Evolutionary conservation across 352 stramenopile genomes (phyloP).

Genomic region (Phytophthora idaei): DNA sequence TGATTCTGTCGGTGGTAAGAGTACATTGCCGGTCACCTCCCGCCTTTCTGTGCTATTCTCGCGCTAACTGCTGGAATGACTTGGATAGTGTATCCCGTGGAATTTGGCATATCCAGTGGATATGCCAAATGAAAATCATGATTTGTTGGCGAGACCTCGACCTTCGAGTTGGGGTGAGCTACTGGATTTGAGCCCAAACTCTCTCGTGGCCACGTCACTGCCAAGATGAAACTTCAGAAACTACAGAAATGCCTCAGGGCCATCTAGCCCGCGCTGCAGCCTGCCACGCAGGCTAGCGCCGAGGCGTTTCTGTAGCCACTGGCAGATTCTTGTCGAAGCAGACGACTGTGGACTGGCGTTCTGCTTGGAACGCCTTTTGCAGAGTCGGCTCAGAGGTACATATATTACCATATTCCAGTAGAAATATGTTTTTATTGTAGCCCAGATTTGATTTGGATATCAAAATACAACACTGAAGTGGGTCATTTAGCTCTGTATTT

Average conservation of each 20-base stretch:
- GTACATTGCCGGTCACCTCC: neutral
- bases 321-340: slow-evolving; percentile 8
- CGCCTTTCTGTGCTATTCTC: slow-evolving; percentile 8
- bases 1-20: slow-evolving; percentile 6
- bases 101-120: no score
- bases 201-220: neutral
- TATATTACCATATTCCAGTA: no score
- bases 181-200: neutral
- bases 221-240: slow-evolving; percentile 3
- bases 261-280: no score
- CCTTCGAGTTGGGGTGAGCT: neutral
- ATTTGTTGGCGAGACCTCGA: neutral
- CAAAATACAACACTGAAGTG: no score
- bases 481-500: no score
- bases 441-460: no score
- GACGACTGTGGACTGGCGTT: slow-evolving; percentile 6
- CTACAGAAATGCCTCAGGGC: neutral
- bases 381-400: neutral
- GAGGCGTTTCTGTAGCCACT: no score
- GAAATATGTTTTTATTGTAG: no score
- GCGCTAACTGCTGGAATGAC: neutral
- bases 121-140: neutral
- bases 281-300: neutral
- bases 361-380: neutral
- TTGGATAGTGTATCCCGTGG: neutral